Evolutionary conservation across 2,329 filamentous ascomycete genomes (phyloP), one percentile per base, ranked within the genome.

Genomic region (Canariomyces notabilis): DNA sequence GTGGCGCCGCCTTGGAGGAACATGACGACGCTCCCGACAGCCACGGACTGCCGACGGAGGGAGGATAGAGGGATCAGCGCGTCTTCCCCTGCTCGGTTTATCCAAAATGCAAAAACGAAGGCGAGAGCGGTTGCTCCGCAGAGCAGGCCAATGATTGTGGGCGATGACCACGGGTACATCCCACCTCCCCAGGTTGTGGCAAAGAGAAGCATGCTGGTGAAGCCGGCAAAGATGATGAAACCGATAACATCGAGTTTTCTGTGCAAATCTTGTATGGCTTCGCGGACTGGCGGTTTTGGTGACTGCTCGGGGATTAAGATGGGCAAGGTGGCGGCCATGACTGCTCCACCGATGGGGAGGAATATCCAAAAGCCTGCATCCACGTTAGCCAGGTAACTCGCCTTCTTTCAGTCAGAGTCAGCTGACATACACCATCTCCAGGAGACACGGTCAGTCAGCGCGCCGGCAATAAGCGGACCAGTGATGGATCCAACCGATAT

Each of bases 351-450:
- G 16, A 32, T 4, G n/a, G 38, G 38, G 8, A 41, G 38, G n/a
- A 41, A 41, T 4, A 41, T 20, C 38, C 38, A 41, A n/a, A 41
- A 41, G 39, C 34, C 34, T 37, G 34, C 7, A 37, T 8, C n/a
- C n/a, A n/a, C n/a, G n/a, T 37, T 37, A 12, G 26, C 14, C 14
- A 11, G 26, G 14, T 29, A 4, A 29, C 9, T 9, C 26, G 4
- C 9, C 7, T 4, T 11, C 8, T 29, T 12, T 9, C 4, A 5
- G 26, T 8, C 26, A 9, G 26, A 29, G 26, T 9, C 14, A 12
- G 26, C 4, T 12, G 26, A 29, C 26, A 9, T 29, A 29, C 40
- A 42, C 40, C 40, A 42, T 12, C 40, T 33, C 40, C 40, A 42
- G 7, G 40, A 35, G 19, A 35, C 40, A 9, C 14, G 14, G 8